Evolutionary conservation across 495 filamentous ascomycete genomes (phyloP), one percentile per base, ranked within the genome.

Genomic region (Xylaria venustula): DNA sequence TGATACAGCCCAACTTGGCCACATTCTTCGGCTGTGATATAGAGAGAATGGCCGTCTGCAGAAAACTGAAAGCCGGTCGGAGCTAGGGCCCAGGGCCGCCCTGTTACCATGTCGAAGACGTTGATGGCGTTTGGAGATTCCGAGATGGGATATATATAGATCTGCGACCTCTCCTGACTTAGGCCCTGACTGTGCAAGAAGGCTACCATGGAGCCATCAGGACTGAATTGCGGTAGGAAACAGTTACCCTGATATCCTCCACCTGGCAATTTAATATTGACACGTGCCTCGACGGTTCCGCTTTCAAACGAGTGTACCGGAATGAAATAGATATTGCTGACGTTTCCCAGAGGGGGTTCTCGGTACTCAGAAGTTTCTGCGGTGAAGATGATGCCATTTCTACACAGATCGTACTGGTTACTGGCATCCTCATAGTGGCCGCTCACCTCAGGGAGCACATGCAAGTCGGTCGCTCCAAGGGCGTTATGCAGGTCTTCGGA

Each of bases 171-270:
- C 25, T 58, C 62, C 7, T 8, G 12, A 11, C 34, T 23, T 7
- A 30, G 8, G 2, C 41, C 30, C 2, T 60, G 58, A 11, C 59
- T 41, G 7, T 56, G 52, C 7, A 66, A 37, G 40, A 70, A 73
- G 8, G 60, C 62, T 19, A 74, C 60, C 42, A 66, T 52, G 25
- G 54, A 60, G 0, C 63, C 65, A 32, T 74, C 65, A 11, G 70
- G 66, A 23, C 64, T 63, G 51, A 74, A 71, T 9, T 64, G 34
- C 17, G 65, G 66, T 23, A 63, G 57, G 19, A 32, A 46, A n/a
- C 40, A 54, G 5, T n/a, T 45, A 4, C 57, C 67, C 3, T 53
- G 25, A 12, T 14, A 12, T 36, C 45, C 23, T 4, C 51, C 57
- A 15, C 48, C 55, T 17, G 55, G 58, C 14, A 54, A 17, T 3